Percentiles rank a stretch among this genome's conserved stretches.
Evolutionary conservation across 495 filamentous ascomycete genomes (phyloP).

Genomic region (Penicillium lividum): DNA sequence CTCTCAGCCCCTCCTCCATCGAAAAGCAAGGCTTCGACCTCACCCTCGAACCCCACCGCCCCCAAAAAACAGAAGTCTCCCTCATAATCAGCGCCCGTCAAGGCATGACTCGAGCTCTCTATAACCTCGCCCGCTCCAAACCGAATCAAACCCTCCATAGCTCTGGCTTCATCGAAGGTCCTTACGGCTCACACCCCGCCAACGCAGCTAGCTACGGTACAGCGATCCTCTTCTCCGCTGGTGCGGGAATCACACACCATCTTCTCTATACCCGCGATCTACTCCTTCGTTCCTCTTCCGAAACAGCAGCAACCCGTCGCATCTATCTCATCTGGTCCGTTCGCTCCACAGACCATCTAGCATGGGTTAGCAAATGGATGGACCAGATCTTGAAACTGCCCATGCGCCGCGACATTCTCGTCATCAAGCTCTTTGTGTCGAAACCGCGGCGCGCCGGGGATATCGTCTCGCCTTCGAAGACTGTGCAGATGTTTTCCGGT

Average conservation of each 20-base stretch:
- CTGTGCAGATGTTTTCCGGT: constrained; percentile 88
- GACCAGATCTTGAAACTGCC: constrained; percentile 87
- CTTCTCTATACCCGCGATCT: constrained; percentile 76
- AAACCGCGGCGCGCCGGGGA: constrained; percentile 63
- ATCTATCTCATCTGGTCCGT: constrained; percentile 90
- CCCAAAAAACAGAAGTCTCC: constrained; percentile 61
- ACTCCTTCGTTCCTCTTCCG: constrained; percentile 65
- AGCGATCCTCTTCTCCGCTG: constrained; percentile 81
- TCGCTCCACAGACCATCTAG: constrained; percentile 80
- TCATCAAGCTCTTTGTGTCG: constrained; percentile 86
- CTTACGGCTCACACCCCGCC: constrained; percentile 70
- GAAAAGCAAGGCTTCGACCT: constrained; percentile 45
- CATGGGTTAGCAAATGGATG: constrained; percentile 97
- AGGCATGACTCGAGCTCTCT: constrained; percentile 79
- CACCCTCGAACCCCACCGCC: constrained; percentile 20
- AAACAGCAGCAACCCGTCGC: constrained; percentile 72
- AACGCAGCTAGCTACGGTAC: constrained; percentile 78
- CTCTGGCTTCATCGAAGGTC: constrained; percentile 74
- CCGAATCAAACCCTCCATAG: constrained; percentile 61
- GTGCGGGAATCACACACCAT: constrained; percentile 87
- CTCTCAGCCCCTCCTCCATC: constrained; percentile 27
- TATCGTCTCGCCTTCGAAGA: constrained; percentile 76
- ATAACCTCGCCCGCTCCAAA: constrained; percentile 61
- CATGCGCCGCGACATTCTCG: constrained; percentile 75
- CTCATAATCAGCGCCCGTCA: constrained; percentile 77